Evolutionary conservation across 2,329 filamentous ascomycete species (phyloP), one percentile per base, ranked within the genome.

Genomic region (Nemania abortiva): DNA sequence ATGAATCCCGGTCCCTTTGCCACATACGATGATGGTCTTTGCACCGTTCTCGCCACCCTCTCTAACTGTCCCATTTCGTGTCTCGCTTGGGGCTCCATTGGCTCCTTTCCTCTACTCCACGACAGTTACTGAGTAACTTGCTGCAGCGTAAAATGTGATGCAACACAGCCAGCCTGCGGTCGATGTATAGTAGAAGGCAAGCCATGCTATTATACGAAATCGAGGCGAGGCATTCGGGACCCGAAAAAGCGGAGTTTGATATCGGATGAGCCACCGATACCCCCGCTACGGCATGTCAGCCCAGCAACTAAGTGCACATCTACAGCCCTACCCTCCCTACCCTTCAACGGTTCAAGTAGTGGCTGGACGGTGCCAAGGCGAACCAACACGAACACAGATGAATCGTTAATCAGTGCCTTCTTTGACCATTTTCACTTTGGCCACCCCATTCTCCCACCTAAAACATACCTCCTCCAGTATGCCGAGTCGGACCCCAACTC

Each of bases 161-260:
- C 81, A 45, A 80, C 77, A 53, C 78, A 78, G 65, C 84, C 84
- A 31, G 74, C 73, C 20, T 85, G 83, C 66, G 77, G 74, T 61
- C 82, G 84, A 27, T 85, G 84, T 71, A 73, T 75, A 45, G 74
- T 76, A 22, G 80, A 81, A 53, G 80, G 79, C 29, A 83, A 83
- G 66, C 77, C 82, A 31, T 87, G 84, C 65, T 80, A 79, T 66
- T 86, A 86, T 74, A 79, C 82, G 22, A 82, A 82, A 70, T 86
- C 85, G 13, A 79, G 84, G 42, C 79, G 85, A 72, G 84, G 85
- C 13, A 82, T 80, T 56, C 77, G 79, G 45, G 79, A 81, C 69
- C 74, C 77, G 10, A 79, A 77, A 65, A 78, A 78, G 62, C 74
- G 76, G 61, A 79, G 76, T 61, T 70, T 79, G 57, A 77, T 79